Evolutionary conservation across 306 rosid species (phyloP).

Genomic region (Erythrophleum fordii): DNA sequence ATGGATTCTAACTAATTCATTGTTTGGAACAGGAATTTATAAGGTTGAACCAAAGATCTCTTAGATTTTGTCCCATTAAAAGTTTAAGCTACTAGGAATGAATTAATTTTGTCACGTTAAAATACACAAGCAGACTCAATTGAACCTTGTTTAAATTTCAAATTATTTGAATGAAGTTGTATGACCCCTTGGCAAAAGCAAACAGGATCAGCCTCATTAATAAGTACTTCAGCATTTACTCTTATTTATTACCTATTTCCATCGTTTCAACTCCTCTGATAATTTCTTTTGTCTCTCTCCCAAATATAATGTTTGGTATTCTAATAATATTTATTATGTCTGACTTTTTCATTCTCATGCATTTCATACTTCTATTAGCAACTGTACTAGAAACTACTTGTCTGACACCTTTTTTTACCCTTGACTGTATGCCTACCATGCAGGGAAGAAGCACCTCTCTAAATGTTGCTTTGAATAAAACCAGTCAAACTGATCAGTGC

Average conservation of each 20-base stretch:
- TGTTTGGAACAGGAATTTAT: constrained; percentile 28
- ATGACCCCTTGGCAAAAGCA: constrained; percentile 20
- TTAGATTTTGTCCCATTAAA: constrained; percentile 11
- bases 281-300: neutral
- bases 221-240: constrained; percentile 13
- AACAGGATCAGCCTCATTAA: neutral
- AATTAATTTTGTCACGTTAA: constrained; percentile 13
- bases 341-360: neutral
- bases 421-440: constrained; percentile 42
- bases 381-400: constrained; percentile 31
- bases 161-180: constrained; percentile 22
- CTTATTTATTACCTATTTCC: neutral
- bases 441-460: constrained; percentile 81
- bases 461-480: constrained; percentile 54
- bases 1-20: neutral
- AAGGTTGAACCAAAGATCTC: constrained; percentile 27
- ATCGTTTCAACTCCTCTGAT: neutral
- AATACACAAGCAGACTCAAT: constrained; percentile 19
- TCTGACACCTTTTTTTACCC: constrained; percentile 41
- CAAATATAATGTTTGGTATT: neutral
- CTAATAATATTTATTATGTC: neutral
- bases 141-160: constrained; percentile 14
- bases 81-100: constrained; percentile 26
- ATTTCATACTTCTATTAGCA: neutral
- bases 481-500: constrained; percentile 46